Percentiles rank a stretch among this genome's conserved stretches.
phyloP scores from a whole-genome alignment of 2,329 filamentous ascomycete species.

The Mycogone perniciosa region DNA sequence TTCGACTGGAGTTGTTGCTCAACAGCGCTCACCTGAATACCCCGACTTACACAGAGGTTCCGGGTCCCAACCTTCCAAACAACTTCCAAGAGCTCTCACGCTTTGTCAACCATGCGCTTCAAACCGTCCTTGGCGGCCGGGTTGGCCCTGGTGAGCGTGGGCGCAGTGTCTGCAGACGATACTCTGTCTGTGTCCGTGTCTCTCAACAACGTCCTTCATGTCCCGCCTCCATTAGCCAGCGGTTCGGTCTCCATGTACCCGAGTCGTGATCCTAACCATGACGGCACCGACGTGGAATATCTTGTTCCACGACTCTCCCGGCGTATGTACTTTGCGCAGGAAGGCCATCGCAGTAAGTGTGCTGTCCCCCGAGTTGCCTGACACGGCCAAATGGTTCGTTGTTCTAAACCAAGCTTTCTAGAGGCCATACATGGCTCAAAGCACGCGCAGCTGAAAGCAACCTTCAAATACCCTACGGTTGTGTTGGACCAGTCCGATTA shows the following conservation, averaged over 20 bases:
- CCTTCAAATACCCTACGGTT: slow-evolving; percentile 2
- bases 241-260: background rate
- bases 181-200: background rate
- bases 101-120: background rate
- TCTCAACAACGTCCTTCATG: background rate
- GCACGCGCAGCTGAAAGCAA: background rate
- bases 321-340: slow-evolving; percentile 1
- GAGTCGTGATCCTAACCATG: background rate
- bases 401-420: background rate
- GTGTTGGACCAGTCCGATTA: slow-evolving; percentile 3
- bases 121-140: background rate
- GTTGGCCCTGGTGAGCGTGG: background rate
- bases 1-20: too few relatives aligned
- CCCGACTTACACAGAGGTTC: too few relatives aligned
- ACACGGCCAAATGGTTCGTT: background rate
- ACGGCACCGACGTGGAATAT: background rate
- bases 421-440: slow-evolving; percentile 2
- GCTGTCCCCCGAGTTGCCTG: background rate
- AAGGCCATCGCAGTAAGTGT: slow-evolving; percentile 7
- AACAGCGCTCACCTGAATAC: too few relatives aligned
- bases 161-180: background rate
- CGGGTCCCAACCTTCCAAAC: too few relatives aligned
- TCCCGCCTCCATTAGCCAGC: background rate
- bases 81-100: too few relatives aligned
- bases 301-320: background rate